Conservation (phyloP, 371 early-diverging fungal species). For the Rhizopus sp. region DNA sequence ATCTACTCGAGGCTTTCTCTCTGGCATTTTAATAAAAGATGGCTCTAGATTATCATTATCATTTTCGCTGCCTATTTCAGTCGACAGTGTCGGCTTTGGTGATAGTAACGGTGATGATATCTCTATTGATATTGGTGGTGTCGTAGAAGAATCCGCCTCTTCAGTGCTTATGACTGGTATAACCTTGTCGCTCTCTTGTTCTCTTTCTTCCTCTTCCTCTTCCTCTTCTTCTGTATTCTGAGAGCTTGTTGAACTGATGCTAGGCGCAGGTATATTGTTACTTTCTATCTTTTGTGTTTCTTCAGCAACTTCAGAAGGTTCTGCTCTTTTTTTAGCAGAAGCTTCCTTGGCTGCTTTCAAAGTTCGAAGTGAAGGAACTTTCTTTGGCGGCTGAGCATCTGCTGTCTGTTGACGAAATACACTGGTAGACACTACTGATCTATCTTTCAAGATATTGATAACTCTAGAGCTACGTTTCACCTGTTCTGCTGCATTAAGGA, state of each 20-base stretch:
- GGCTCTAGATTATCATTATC: background rate
- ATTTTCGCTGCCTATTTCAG: no score
- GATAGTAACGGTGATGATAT: no score
- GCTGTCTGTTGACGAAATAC: conserved; percentile 25
- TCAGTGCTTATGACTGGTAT: no score
- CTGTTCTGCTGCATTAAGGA: conserved; percentile 20
- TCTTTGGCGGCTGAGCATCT: background rate
- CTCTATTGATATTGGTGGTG: no score
- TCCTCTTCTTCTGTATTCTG: background rate
- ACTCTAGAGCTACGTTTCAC: conserved; percentile 23
- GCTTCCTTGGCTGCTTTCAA: conserved; percentile 4
- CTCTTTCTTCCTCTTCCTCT: background rate
- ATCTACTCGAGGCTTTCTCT: background rate
- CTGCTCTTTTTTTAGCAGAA: background rate
- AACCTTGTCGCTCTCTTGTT: background rate
- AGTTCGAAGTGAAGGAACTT: conserved; percentile 4
- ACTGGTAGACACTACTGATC: conserved; percentile 29
- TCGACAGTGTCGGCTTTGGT: no score
- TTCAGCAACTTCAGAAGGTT: background rate
- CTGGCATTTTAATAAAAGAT: background rate
- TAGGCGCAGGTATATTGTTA: background rate
- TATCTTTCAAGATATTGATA: conserved; percentile 27
- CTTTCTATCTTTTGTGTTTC: background rate
- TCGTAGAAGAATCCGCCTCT: no score
- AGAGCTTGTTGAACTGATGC: background rate